These are phyloP conservation scores for Ambrosia artemisiifolia DNA, from an alignment of 129 eudicot species.

Conservation along the genomic window DNA sequence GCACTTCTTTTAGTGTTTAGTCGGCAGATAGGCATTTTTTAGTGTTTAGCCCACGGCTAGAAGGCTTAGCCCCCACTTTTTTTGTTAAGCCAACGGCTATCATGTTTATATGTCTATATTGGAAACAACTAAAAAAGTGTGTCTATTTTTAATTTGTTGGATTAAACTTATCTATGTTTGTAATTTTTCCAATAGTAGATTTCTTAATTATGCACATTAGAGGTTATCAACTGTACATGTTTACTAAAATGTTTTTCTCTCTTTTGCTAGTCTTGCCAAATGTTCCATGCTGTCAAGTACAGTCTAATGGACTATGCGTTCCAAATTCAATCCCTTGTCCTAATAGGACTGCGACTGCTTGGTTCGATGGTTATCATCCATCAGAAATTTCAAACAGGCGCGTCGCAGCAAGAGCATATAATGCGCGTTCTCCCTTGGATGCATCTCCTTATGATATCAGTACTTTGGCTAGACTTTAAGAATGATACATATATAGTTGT, in stretches of 20 bases:
- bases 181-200: too few relatives aligned
- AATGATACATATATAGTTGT: background rate
- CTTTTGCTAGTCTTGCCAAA: background rate
- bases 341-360: conserved; percentile 3
- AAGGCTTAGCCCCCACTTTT: too few relatives aligned
- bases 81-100: too few relatives aligned
- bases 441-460: conserved; percentile 35
- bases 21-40: too few relatives aligned
- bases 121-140: too few relatives aligned
- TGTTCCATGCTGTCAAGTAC: conserved; percentile 29
- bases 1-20: too few relatives aligned
- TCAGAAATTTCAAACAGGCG: conserved; percentile 17
- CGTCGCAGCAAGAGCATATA: conserved; percentile 31
- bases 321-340: conserved; percentile 21
- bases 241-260: background rate
- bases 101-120: too few relatives aligned
- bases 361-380: conserved; percentile 34
- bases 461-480: conserved; percentile 19
- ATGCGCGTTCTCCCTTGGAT: conserved; percentile 9
- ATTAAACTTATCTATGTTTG: too few relatives aligned
- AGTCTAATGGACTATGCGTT: conserved; percentile 22
- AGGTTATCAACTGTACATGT: background rate
- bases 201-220: too few relatives aligned
- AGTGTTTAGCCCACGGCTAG: too few relatives aligned
- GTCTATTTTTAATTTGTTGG: too few relatives aligned